Conservation (phyloP, 352 stramenopile species). For the Globisporangium acanthophoron region DNA sequence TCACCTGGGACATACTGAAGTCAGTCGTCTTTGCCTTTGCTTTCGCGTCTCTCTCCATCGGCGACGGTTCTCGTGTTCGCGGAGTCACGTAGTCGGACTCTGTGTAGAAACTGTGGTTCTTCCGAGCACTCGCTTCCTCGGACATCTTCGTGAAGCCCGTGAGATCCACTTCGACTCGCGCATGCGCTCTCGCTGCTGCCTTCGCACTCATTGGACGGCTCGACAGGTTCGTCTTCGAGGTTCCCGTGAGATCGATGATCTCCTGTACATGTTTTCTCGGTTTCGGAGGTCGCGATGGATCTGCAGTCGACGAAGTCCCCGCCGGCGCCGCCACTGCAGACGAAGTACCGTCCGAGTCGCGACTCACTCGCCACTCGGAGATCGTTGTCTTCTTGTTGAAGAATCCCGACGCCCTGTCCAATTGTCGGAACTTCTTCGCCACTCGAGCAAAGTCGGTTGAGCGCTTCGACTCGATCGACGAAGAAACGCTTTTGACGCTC, state of each 20-base stretch:
- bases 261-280: conserved; percentile 15
- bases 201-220: conserved; percentile 53
- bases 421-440: conserved; percentile 59
- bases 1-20: conserved; percentile 64
- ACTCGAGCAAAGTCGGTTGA: conserved; percentile 65
- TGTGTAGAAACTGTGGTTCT: conserved; percentile 69
- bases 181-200: conserved; percentile 47
- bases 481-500: conserved; percentile 37
- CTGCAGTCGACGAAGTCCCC: neutral
- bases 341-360: neutral
- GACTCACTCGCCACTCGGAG: conserved; percentile 9
- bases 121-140: conserved; percentile 33
- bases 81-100: conserved; percentile 45
- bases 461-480: conserved; percentile 52
- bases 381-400: conserved; percentile 38
- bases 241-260: conserved; percentile 12
- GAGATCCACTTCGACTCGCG: conserved; percentile 33
- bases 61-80: conserved; percentile 14
- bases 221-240: neutral
- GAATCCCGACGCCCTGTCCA: conserved; percentile 45
- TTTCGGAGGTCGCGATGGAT: conserved; percentile 22
- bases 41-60: conserved; percentile 18
- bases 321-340: neutral
- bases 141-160: conserved; percentile 35
- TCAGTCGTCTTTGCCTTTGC: conserved; percentile 16